Base-by-base conservation (phyloP, 805 yeast genomes). In the Barnettozyma sucrosica region DNA sequence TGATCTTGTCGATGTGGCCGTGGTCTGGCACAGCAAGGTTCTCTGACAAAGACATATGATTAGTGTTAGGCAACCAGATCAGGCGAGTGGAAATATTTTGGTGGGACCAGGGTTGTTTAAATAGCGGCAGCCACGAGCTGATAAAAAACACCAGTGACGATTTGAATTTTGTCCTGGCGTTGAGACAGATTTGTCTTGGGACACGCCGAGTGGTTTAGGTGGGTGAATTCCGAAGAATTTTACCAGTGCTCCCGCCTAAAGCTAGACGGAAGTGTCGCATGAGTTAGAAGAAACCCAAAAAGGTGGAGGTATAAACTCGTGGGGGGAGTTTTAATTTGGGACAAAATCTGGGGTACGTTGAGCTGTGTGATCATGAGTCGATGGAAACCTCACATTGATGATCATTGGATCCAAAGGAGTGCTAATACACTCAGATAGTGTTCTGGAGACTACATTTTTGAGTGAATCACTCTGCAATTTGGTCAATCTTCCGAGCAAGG, bases 1-100 rank as follows among this genome's bases (percentile, higher is more conserved):
- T 66, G 50, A 72, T 55, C 38, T 53, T 54, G 52, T 57, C 61
- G 50, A 63, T 56, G 58, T 59, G 56, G 28, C 61, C 62, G 45
- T 47, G 53, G 33, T 51, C 57, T 20, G 61, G 58, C 44, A 54
- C 51, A 13, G 46, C 45, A 24, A 48, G 36, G 45, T 47, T 50
- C n/a, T 41, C 47, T 19, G 46, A 45, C 34, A 43, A 24, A n/a
- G 55, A 51, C 56, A 53, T 53, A 24, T 20, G 21, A 9, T 14
- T 26, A 19, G 21, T 43, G 25, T 34, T 34, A 18, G 28, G 18
- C 18, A 23, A n/a, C 3, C 19, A 14, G 41, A 6, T 20, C 10
- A 37, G 23, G 14, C 10, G 7, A 4, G 16, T 13, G 28, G n/a
- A 23, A 37, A 37, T 9, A 10, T n/a, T 25, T 24, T 34, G 21